A percentile compares a stretch with the other conserved stretches of the same genome.
Evolutionary conservation across 163 green algal species (phyloP).

Genomic region (Scenedesmus sp.): DNA sequence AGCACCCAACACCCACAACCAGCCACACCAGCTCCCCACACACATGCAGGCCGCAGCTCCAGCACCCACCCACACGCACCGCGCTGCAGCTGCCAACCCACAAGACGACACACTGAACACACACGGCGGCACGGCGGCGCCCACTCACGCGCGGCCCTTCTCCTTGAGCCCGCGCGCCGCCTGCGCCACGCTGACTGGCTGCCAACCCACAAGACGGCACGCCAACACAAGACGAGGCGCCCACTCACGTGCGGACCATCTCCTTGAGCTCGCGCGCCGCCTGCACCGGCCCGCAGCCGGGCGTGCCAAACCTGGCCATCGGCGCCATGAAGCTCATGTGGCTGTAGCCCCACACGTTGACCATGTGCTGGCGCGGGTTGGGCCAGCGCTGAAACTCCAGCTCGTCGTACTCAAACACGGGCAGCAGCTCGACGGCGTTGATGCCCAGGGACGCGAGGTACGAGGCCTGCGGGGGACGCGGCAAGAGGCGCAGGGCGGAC

Average conservation of each 20-base stretch:
- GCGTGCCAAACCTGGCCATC: conserved; percentile 85
- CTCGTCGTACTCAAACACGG: conserved; percentile 95
- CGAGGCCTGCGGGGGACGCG: background rate
- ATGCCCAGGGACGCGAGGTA: conserved; percentile 74
- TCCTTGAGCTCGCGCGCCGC: conserved; percentile 95
- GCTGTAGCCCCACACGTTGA: conserved; percentile 99
- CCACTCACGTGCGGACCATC: conserved; percentile 83
- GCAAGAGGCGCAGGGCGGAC: background rate
- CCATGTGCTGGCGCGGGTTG: conserved; percentile 89
- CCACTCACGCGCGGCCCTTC: conserved; percentile 80
- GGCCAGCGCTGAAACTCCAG: conserved; percentile 90
- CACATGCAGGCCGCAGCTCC: background rate
- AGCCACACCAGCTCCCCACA: too few relatives aligned
- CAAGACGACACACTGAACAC: background rate
- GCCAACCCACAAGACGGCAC: too few relatives aligned
- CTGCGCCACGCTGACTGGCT: too few relatives aligned
- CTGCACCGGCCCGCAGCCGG: conserved; percentile 73
- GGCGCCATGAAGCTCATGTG: conserved; percentile 97
- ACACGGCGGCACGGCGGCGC: background rate
- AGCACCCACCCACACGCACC: background rate
- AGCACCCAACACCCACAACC: too few relatives aligned
- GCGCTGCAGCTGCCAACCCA: too few relatives aligned
- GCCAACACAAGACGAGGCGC: background rate
- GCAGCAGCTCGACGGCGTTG: conserved; percentile 92
- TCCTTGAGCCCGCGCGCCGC: conserved; percentile 94